Evolutionary conservation across 805 yeast species (phyloP).

Genomic region (Yarrowia bubula): DNA sequence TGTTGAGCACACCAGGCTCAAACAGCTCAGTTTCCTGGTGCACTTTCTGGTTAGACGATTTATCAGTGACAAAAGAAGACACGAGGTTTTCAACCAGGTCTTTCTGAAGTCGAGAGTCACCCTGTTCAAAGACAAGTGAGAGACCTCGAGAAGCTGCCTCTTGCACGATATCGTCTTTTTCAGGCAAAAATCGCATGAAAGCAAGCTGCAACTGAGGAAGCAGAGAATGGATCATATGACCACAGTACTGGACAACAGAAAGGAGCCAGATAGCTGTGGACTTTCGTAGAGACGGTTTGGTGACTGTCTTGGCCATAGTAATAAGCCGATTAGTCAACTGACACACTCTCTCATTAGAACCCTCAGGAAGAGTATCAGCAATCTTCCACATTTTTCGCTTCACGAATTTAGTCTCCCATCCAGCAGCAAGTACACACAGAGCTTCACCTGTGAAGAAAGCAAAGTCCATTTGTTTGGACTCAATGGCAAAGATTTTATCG

Average conservation of each 20-base stretch:
- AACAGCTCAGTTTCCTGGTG: constrained; percentile 79
- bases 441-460: constrained; percentile 85
- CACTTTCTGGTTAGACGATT: constrained; percentile 49
- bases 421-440: constrained; percentile 63
- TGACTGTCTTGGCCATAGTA: constrained; percentile 48
- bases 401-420: constrained; percentile 67
- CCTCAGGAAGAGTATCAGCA: constrained; percentile 23
- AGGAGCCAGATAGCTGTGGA: constrained; percentile 85
- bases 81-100: constrained; percentile 69
- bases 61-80: constrained; percentile 72
- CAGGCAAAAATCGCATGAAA: constrained; percentile 76
- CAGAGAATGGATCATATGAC: constrained; percentile 45
- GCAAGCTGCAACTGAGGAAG: constrained; percentile 66
- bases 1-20: constrained; percentile 74
- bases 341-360: constrained; percentile 23
- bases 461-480: constrained; percentile 69
- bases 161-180: constrained; percentile 82
- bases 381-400: constrained; percentile 49
- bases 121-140: constrained; percentile 74
- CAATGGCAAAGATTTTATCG: constrained; percentile 51
- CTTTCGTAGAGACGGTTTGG: constrained; percentile 72
- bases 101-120: constrained; percentile 65
- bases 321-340: constrained; percentile 52
- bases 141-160: constrained; percentile 90
- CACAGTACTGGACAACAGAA: constrained; percentile 73